These are phyloP conservation scores for Shiraia bambusicola DNA, from an alignment of 2,329 filamentous ascomycete genomes.

Conservation along the genomic window DNA sequence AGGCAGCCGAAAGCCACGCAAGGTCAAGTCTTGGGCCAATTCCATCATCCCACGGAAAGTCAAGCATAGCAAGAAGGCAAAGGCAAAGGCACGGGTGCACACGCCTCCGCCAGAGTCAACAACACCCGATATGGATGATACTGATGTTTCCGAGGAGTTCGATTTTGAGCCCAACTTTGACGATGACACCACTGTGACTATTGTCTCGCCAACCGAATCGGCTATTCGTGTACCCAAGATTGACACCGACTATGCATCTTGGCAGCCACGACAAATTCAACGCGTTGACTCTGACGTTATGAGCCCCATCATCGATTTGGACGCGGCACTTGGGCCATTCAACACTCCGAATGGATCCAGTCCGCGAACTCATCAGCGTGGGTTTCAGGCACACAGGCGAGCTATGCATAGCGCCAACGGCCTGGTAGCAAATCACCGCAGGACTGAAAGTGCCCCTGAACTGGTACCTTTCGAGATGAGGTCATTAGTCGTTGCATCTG, in stretches of 20 bases:
- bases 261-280: conserved; percentile 41
- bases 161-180: conserved; percentile 47
- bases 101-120: conserved; percentile 31
- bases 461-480: conserved; percentile 70
- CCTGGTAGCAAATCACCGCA: conserved; percentile 74
- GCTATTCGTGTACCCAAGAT: conserved; percentile 25
- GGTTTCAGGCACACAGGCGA: conserved; percentile 54
- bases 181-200: conserved; percentile 46
- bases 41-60: conserved; percentile 66
- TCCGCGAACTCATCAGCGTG: conserved; percentile 52
- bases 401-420: conserved; percentile 76
- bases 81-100: conserved; percentile 43
- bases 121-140: conserved; percentile 35
- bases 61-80: conserved; percentile 53
- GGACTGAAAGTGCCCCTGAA: conserved; percentile 78
- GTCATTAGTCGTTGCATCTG: conserved; percentile 56
- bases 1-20: conserved; percentile 58
- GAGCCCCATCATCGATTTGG: conserved; percentile 86
- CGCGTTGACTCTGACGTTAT: conserved; percentile 59
- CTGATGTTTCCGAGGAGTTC: conserved; percentile 38
- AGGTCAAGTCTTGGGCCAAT: conserved; percentile 73
- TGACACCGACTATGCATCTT: conserved; percentile 41
- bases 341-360: conserved; percentile 76
- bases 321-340: conserved; percentile 89
- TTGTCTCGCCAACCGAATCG: conserved; percentile 39